Evolutionary conservation across 257 asterid species (phyloP).

Genomic region (Solanum etuberosum): DNA sequence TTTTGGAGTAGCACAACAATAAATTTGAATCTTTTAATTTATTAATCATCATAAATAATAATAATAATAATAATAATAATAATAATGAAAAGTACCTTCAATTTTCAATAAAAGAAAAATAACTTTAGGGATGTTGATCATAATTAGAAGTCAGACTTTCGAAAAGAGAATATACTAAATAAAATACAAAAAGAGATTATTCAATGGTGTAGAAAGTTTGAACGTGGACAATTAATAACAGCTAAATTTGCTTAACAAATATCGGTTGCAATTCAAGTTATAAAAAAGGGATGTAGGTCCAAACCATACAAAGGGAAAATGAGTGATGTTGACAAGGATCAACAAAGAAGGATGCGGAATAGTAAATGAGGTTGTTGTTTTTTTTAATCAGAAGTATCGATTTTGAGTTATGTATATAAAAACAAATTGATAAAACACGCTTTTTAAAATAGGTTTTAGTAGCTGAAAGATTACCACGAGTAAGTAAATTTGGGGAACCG

Average conservation of each 20-base stretch:
- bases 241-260: not conserved
- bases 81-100: not conserved
- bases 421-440: rapidly evolving
- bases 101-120: not conserved
- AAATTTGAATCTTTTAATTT: not conserved
- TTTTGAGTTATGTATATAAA: not conserved
- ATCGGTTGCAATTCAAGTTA: not conserved
- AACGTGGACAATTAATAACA: not conserved
- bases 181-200: not conserved
- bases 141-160: not conserved
- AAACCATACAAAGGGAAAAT: not conserved
- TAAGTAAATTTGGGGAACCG: no score
- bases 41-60: not conserved
- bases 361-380: not conserved
- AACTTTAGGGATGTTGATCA: not conserved
- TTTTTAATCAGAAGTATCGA: rapidly evolving
- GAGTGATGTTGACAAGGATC: not conserved
- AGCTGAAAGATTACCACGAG: rapidly evolving
- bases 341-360: no score
- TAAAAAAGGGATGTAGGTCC: not conserved
- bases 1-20: not conserved
- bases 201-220: not conserved
- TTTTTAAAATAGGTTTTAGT: not conserved
- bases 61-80: no score
- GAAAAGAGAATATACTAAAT: not conserved